Conservation (phyloP, 805 yeast genomes). For the Candida xyloterini region DNA sequence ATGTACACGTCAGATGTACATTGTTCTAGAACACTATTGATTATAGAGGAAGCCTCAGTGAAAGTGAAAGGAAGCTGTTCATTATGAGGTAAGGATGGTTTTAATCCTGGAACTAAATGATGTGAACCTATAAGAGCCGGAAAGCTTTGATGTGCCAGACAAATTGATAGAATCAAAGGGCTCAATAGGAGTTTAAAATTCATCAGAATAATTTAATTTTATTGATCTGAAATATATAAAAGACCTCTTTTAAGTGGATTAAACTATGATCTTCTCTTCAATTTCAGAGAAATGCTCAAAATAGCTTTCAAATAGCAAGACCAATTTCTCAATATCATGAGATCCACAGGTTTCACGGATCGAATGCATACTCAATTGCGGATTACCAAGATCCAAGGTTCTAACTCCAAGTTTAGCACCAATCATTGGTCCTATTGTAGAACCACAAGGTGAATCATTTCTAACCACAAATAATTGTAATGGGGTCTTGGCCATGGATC, state of each 20-base stretch:
- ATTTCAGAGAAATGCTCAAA: slow-evolving; percentile 44
- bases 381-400: slow-evolving; percentile 87
- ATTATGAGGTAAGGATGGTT: slow-evolving; percentile 27
- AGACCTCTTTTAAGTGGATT: background rate
- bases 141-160: slow-evolving; percentile 11
- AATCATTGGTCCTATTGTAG: slow-evolving; percentile 93
- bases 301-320: slow-evolving; percentile 59
- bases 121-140: slow-evolving; percentile 31
- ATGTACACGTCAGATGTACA: slow-evolving; percentile 60
- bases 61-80: slow-evolving; percentile 31
- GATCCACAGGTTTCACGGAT: slow-evolving; percentile 89
- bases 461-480: slow-evolving; percentile 89
- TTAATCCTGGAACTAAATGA: slow-evolving; percentile 30
- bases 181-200: background rate
- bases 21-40: slow-evolving; percentile 25
- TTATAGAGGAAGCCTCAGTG: slow-evolving; percentile 21
- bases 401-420: slow-evolving; percentile 84
- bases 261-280: slow-evolving; percentile 42
- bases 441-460: slow-evolving; percentile 92
- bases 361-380: slow-evolving; percentile 91
- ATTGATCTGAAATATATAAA: background rate
- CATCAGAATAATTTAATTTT: slow-evolving; percentile 1
- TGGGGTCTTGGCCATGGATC: slow-evolving; percentile 68
- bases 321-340: slow-evolving; percentile 62
- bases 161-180: slow-evolving; percentile 1